Conservation (phyloP, 805 yeast genomes). For the Metschnikowia henanensis region DNA sequence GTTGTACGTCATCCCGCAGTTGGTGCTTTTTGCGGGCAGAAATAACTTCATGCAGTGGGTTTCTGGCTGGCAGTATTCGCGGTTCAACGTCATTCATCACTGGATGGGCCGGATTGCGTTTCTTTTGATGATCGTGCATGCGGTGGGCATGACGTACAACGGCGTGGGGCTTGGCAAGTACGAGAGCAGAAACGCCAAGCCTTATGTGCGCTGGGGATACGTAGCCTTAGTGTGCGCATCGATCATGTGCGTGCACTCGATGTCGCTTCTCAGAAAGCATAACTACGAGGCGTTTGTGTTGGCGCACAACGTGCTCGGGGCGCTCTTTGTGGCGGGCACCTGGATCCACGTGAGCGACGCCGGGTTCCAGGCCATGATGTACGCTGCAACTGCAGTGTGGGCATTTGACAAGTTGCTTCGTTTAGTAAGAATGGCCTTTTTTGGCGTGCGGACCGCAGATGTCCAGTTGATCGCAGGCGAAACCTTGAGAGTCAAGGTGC, state of each 20-base stretch:
- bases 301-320: conserved; percentile 42
- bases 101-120: conserved; percentile 59
- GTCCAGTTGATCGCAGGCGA: conserved; percentile 43
- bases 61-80: conserved; percentile 62
- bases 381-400: conserved; percentile 41
- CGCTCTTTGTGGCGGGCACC: conserved; percentile 50
- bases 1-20: conserved; percentile 50
- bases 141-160: conserved; percentile 27
- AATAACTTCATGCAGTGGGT: conserved; percentile 64
- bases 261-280: conserved; percentile 49
- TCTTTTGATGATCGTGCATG: conserved; percentile 55
- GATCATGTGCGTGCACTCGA: conserved; percentile 47
- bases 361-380: conserved; percentile 35
- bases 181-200: conserved; percentile 27
- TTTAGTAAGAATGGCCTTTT: conserved; percentile 28
- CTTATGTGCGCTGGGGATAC: conserved; percentile 35
- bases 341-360: conserved; percentile 60
- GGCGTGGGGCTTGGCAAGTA: conserved; percentile 32
- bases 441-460: conserved; percentile 40
- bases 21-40: conserved; percentile 65
- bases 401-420: conserved; percentile 40
- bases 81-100: conserved; percentile 65
- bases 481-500: conserved; percentile 46
- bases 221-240: conserved; percentile 36
- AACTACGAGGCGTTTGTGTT: conserved; percentile 57